A percentile compares a stretch with the other conserved stretches of the same genome.
Conservation (phyloP, 2,329 filamentous ascomycete genomes). For the Neofusicoccum sp. region DNA sequence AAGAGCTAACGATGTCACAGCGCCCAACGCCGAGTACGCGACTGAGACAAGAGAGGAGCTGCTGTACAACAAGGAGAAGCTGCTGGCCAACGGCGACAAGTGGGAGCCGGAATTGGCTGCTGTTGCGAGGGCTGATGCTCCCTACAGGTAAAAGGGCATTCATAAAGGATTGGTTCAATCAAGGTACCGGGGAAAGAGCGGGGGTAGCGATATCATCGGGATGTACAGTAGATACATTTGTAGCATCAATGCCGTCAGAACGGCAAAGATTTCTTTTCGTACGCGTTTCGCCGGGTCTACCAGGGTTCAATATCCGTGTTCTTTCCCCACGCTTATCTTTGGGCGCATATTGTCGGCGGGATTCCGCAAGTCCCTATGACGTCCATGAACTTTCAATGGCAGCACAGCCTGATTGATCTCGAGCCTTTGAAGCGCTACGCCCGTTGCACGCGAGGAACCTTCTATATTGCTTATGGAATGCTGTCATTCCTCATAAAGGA, state of each 20-base stretch:
- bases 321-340: too few relatives aligned
- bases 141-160: constrained; percentile 54
- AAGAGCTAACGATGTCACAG: constrained; percentile 35
- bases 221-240: constrained; percentile 14
- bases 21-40: constrained; percentile 71
- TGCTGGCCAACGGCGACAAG: constrained; percentile 68
- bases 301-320: not conserved
- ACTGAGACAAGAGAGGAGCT: constrained; percentile 86
- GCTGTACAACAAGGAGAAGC: constrained; percentile 96
- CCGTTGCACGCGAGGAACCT: too few relatives aligned
- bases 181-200: not conserved
- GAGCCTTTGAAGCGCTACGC: too few relatives aligned
- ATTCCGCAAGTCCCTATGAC: too few relatives aligned
- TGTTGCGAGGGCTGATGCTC: constrained; percentile 85
- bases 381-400: too few relatives aligned
- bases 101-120: constrained; percentile 98
- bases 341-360: too few relatives aligned
- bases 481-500: too few relatives aligned
- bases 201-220: constrained; percentile 1
- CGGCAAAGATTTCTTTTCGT: constrained; percentile 7
- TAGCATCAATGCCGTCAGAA: constrained; percentile 11
- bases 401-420: too few relatives aligned
- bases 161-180: not conserved
- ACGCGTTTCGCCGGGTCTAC: not conserved
- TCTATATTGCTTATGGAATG: too few relatives aligned